Evolutionary conservation across 2,329 filamentous ascomycete species (phyloP).

Genomic region (Fusarium sulawesiense): DNA sequence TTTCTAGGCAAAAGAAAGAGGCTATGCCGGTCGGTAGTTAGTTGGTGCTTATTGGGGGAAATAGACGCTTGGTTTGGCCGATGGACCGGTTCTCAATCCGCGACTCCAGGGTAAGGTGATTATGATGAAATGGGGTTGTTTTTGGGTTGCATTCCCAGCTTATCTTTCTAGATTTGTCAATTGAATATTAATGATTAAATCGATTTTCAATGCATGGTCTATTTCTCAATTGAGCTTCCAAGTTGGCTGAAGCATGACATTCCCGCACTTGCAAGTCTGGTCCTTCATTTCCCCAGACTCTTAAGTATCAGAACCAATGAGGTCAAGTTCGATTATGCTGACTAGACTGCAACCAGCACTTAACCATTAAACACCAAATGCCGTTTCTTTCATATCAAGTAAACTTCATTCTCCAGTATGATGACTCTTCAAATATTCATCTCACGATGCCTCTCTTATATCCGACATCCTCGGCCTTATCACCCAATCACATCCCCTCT

Average conservation of each 20-base stretch:
- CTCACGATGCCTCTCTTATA: not conserved
- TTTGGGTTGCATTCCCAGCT: not conserved
- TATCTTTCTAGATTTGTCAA: not conserved
- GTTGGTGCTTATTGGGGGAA: constrained; percentile 11
- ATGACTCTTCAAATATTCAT: not conserved
- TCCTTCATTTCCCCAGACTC: not conserved
- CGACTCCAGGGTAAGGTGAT: constrained; percentile 13
- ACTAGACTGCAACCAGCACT: constrained; percentile 27
- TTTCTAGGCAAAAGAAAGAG: not conserved
- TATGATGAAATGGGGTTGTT: not conserved
- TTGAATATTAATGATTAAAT: not conserved
- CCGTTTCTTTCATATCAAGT: not conserved
- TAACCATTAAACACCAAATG: constrained; percentile 2
- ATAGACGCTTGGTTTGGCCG: not conserved
- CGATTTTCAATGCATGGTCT: not conserved
- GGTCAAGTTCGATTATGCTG: constrained; percentile 38
- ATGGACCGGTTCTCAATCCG: not conserved
- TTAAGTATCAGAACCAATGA: constrained; percentile 30
- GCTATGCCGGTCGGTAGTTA: not conserved
- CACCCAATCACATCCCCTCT: constrained; percentile 18
- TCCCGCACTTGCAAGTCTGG: not conserved
- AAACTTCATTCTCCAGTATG: not conserved
- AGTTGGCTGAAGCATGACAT: too few species aligned
- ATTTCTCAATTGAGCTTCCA: not conserved
- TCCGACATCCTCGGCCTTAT: constrained; percentile 28